Percentiles rank a stretch among this genome's conserved stretches.
phyloP scores from a whole-genome alignment of 176 grass and related monocot genomes.

The Zizania latifolia region DNA sequence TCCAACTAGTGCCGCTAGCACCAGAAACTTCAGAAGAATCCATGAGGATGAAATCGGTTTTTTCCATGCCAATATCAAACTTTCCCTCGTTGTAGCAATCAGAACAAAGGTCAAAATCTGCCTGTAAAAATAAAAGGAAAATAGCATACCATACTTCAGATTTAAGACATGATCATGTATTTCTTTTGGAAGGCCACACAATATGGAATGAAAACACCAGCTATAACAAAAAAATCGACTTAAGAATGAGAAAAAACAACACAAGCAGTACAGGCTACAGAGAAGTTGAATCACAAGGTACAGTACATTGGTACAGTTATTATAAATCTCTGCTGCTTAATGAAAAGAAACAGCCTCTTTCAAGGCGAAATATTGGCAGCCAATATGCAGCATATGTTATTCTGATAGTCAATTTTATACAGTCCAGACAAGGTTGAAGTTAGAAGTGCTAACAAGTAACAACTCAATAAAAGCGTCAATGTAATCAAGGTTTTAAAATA shows the following conservation, averaged over 20 bases:
- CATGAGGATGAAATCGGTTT: constrained; percentile 96
- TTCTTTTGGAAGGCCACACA: not conserved
- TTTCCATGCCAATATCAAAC: constrained; percentile 81
- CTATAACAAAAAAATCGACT: constrained; percentile 5
- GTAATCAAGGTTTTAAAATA: not conserved
- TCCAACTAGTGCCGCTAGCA: constrained; percentile 91
- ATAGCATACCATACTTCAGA: not conserved
- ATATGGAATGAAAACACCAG: not conserved
- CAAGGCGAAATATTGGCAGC: not conserved
- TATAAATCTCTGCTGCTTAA: not conserved
- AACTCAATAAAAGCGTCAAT: not conserved
- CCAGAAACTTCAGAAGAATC: constrained; percentile 80
- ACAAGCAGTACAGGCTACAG: not conserved
- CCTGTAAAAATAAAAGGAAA: constrained; percentile 48
- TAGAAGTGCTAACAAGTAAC: not conserved
- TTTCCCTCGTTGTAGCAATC: constrained; percentile 89
- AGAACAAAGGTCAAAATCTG: constrained; percentile 97
- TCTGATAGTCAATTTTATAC: constrained; percentile 3
- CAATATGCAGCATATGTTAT: not conserved
- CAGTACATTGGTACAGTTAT: not conserved
- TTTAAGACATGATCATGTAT: not conserved
- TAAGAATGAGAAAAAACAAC: not conserved
- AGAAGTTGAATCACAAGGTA: constrained; percentile 11
- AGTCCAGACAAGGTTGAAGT: not conserved
- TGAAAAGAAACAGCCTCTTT: not conserved